These are phyloP conservation scores for Epichloe festucae DNA, from an alignment of 2,329 filamentous ascomycete species.

Conservation along the genomic window DNA sequence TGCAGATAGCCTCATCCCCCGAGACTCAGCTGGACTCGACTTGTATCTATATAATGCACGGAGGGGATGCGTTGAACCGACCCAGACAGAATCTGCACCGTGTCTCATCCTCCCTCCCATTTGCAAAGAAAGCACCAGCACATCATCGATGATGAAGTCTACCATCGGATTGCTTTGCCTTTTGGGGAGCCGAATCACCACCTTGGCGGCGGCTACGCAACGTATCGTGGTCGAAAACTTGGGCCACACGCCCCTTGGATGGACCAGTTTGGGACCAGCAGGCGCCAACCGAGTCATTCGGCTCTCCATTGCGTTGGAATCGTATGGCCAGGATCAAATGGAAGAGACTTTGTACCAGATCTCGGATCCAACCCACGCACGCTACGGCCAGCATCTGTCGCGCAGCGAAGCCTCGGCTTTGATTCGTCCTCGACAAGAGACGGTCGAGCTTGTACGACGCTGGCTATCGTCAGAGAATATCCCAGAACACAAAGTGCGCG, in stretches of 20 bases:
- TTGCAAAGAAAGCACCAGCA: neutral
- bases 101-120: neutral
- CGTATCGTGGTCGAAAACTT: conserved; percentile 10
- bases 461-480: conserved; percentile 33
- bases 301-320: conserved; percentile 19
- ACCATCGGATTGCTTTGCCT: neutral
- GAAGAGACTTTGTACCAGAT: conserved; percentile 33
- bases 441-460: conserved; percentile 25
- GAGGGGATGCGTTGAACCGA: neutral
- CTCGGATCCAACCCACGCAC: conserved; percentile 31
- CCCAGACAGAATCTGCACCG: neutral
- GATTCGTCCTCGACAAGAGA: conserved; percentile 28
- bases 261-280: conserved; percentile 11
- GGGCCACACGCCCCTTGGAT: conserved; percentile 10
- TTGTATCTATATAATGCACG: neutral
- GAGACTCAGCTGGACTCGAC: neutral
- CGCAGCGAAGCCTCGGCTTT: conserved; percentile 35
- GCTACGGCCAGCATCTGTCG: conserved; percentile 36
- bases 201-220: neutral
- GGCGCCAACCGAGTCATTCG: conserved; percentile 11
- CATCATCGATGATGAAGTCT: neutral
- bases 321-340: conserved; percentile 16
- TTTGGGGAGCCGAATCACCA: neutral
- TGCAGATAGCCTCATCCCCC: neutral
- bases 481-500: conserved; percentile 21